These are phyloP conservation scores for Phlegmacium glaucopus DNA, from an alignment of 768 basidiomycete genomes.

Conservation along the genomic window DNA sequence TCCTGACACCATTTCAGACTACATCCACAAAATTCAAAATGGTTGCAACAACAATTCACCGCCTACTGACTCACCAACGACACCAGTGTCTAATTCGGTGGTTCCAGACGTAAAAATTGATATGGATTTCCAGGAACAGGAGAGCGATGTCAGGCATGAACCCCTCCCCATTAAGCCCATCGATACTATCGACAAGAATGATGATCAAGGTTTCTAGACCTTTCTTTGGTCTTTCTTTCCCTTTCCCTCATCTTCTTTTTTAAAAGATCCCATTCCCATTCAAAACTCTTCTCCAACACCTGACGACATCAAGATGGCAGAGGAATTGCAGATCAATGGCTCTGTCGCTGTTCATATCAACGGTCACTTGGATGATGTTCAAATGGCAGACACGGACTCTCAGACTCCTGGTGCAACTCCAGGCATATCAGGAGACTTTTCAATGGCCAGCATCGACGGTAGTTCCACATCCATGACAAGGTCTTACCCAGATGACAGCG, in stretches of 20 bases:
- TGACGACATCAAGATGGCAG: constrained; percentile 60
- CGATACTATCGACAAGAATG: constrained; percentile 34
- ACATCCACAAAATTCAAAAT: constrained; percentile 24
- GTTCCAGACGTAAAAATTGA: constrained; percentile 60
- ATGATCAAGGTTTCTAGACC: constrained; percentile 35
- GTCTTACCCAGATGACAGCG: constrained; percentile 38
- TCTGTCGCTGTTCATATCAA: constrained; percentile 22
- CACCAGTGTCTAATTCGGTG: constrained; percentile 51
- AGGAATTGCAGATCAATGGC: constrained; percentile 34
- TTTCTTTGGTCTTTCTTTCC: constrained; percentile 2
- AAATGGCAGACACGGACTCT: constrained; percentile 37
- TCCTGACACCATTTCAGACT: constrained; percentile 39
- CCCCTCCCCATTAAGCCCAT: constrained; percentile 47
- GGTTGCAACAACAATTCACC: constrained; percentile 32
- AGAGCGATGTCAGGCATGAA: constrained; percentile 67
- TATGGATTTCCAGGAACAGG: constrained; percentile 57
- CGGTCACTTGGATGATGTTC: constrained; percentile 28
- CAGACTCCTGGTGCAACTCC: constrained; percentile 40
- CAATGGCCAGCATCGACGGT: constrained; percentile 34
- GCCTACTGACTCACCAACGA: constrained; percentile 52
- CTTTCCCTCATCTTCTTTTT: constrained; percentile 17
- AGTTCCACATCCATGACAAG: constrained; percentile 34
- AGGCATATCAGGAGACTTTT: constrained; percentile 34
- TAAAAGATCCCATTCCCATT: constrained; percentile 39
- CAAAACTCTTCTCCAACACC: constrained; percentile 44